phyloP scores from a whole-genome alignment of 2,329 filamentous ascomycete species.

The Microcera coccophila region DNA sequence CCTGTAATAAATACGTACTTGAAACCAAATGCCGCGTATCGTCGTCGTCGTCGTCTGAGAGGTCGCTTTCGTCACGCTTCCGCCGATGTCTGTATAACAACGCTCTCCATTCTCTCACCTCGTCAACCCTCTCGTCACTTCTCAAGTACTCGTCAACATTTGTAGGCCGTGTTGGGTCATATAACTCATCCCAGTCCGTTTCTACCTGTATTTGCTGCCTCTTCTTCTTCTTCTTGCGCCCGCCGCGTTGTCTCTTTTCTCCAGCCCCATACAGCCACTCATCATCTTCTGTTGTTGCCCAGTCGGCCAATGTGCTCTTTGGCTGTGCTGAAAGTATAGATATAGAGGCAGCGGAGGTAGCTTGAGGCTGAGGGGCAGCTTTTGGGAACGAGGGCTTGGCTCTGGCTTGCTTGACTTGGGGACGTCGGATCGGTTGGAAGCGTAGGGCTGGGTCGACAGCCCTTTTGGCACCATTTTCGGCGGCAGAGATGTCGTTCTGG shows the following conservation, averaged over 20 bases:
- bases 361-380: constrained; percentile 28
- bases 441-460: constrained; percentile 60
- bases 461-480: constrained; percentile 56
- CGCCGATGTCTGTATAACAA: constrained; percentile 67
- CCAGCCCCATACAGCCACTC: constrained; percentile 65
- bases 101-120: constrained; percentile 82
- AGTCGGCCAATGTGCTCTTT: constrained; percentile 75
- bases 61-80: constrained; percentile 39
- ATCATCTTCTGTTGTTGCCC: constrained; percentile 73
- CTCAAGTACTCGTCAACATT: constrained; percentile 79
- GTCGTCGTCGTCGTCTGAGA: constrained; percentile 40
- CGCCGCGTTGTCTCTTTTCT: constrained; percentile 70
- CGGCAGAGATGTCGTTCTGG: constrained; percentile 43
- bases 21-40: constrained; percentile 24
- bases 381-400: constrained; percentile 59
- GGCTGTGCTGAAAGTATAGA: constrained; percentile 36
- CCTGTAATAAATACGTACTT: constrained; percentile 29
- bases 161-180: constrained; percentile 78
- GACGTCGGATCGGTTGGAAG: constrained; percentile 82
- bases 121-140: constrained; percentile 77
- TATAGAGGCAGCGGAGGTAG: constrained; percentile 31
- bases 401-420: constrained; percentile 57
- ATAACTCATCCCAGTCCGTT: constrained; percentile 88
- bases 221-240: constrained; percentile 72
- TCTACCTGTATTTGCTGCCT: constrained; percentile 54